Evolutionary conservation across 441 rosid species (phyloP).

Genomic region (Eruca vesicaria): DNA sequence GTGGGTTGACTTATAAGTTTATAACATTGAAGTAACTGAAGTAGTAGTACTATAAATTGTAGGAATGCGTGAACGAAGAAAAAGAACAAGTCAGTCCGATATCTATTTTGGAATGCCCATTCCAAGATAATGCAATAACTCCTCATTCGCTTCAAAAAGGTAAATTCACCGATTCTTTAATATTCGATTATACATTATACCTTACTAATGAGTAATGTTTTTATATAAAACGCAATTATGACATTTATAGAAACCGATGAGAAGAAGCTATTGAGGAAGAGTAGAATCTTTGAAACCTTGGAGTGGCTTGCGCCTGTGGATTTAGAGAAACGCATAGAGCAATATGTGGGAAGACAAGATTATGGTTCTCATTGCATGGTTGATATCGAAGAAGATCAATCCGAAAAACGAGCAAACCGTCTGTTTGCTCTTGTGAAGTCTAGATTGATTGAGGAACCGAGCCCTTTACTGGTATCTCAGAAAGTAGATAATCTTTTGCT

Average conservation of each 20-base stretch:
- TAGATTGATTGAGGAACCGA: background rate
- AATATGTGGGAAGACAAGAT: background rate
- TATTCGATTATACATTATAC: too few species aligned
- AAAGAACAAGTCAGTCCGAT: conserved; percentile 75
- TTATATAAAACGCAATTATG: too few species aligned
- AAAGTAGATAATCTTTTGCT: conserved; percentile 8
- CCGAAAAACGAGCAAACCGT: conserved; percentile 15
- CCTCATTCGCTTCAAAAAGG: conserved; percentile 5
- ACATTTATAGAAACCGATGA: background rate
- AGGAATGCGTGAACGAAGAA: conserved; percentile 53
- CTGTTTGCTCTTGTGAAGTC: conserved; percentile 25
- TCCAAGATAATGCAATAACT: conserved; percentile 50
- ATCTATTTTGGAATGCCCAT: conserved; percentile 67
- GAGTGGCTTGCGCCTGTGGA: conserved; percentile 20
- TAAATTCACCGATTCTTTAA: conserved; percentile 18
- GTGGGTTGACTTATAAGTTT: conserved; percentile 34
- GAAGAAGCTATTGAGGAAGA: background rate
- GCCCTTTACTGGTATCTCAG: conserved; percentile 3
- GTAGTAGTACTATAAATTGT: conserved; percentile 42
- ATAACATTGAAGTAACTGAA: background rate
- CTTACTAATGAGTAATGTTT: too few species aligned
- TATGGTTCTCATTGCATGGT: background rate
- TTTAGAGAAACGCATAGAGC: conserved; percentile 17
- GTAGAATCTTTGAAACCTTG: conserved; percentile 14
- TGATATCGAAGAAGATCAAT: conserved; percentile 5